Base-by-base conservation (phyloP, 148 eudicot genomes). In the Polygonum maritimum region DNA sequence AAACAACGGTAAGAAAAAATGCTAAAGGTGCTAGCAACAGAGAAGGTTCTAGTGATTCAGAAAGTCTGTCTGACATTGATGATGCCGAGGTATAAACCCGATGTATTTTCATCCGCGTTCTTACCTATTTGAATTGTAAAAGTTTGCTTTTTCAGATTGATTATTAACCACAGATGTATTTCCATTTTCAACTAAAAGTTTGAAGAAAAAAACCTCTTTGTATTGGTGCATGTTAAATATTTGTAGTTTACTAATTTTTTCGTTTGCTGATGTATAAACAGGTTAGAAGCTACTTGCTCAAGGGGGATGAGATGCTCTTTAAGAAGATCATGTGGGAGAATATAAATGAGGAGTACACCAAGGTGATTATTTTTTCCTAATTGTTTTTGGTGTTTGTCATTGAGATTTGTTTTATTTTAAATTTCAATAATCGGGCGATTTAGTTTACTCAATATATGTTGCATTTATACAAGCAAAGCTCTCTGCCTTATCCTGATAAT, bases 261-360 rank as follows among this genome's bases (percentile, higher is more conserved):
- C 15, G 44, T 67, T 14, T 36, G 19, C 41, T 67, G 71, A 18
- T 67, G 44, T 67, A 35, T 35, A 36, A 15, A 15, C 71, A 67
- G 71, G 16, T 67, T 14, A 16, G 71, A 36, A 67, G 71, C 21
- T 67, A 67, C 45, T 33, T 67, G 71, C 71, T 67, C 15, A 67
- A 36, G 44, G 44, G 38, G 21, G 71, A 67, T 5, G 71, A 35
- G 19, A 22, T 16, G 45, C 41, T 35, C 19, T 36, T 67, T 5
- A 67, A 67, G 19, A 36, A 67, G 71, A 36, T 67, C 11, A 67
- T 67, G 44, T 67, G 71, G 71, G 71, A 67, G 71, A 67, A n/a
- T 44, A 7, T 36, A 44, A 67, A 67, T 16, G 2, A 15, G 3
- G 71, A 38, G 71, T 67, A 67, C 36, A 38, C 45, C 21, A 67